Base-by-base conservation (phyloP, 1,284 basidiomycete species). In the Meira miltonrushii region DNA sequence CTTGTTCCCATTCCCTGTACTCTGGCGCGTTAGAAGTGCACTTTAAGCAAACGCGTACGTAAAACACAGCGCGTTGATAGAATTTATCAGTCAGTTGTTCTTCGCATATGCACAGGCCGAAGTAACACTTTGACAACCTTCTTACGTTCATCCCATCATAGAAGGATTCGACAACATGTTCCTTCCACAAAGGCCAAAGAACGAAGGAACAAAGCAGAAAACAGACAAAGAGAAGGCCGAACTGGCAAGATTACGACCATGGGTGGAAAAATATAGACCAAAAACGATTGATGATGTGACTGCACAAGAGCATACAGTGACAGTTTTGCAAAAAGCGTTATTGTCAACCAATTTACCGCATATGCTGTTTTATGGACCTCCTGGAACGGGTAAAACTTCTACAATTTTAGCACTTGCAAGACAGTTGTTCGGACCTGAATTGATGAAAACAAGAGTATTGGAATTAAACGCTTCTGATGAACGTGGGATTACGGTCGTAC, bases 401-500 rank as follows among this genome's bases (percentile, higher is more conserved):
- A 97, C 95, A 0, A 98, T 99, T 69, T 86, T 99, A 13, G 95
- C 95, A 12, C 82, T 99, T 41, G 84, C 95, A 46, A 83, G 93
- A 52, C 92, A 98, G 79, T 84, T 99, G 15, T 99, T 94, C 76
- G 95, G 95, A 10, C 95, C 94, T 55, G 94, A 97, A 68, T 88
- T 96, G 73, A 96, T 97, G 77, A 85, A 87, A 65, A 87, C 88
- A 47, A 86, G 95, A 9, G 93, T 99, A 1, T 85, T 99, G 13
- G 95, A 99, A 79, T 82, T 99, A n/a, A 99, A 99, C 79, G 95
- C 95, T 5, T 98, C 95, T 2, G 95, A 99, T 77, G 95, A 99
- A 79, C 87, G 95, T 74, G 95, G 95, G 50, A 99, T 99, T 78
- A 82, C 85, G 53, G 93, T 98, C 62, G 94, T 99, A 25, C 85